Conservation (phyloP, 2,329 filamentous ascomycete species). For the Aphanocladium album region DNA sequence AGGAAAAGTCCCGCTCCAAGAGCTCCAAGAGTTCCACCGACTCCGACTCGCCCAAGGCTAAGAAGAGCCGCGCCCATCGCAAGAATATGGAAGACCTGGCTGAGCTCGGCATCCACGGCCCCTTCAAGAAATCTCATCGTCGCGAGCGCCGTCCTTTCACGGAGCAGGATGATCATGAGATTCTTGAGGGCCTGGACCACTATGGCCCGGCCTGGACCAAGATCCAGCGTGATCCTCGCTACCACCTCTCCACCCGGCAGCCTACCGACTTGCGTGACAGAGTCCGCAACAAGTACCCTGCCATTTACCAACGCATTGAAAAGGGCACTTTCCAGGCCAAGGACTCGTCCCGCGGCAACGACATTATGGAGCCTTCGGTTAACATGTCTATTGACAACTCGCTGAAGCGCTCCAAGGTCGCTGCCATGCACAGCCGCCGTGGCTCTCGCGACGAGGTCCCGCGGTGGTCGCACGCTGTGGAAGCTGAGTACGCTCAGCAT, state of each 20-base stretch:
- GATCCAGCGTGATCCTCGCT: conserved; percentile 56
- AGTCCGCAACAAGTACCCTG: conserved; percentile 59
- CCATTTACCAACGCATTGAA: conserved; percentile 52
- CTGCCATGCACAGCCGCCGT: conserved; percentile 33
- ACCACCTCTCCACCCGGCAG: conserved; percentile 53
- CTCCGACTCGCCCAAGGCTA: conserved; percentile 36
- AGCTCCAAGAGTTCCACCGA: conserved; percentile 23
- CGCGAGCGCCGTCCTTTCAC: conserved; percentile 58
- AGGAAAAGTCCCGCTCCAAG: conserved; percentile 27
- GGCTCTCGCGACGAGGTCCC: conserved; percentile 44
- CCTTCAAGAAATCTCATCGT: conserved; percentile 58
- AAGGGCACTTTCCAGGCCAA: conserved; percentile 47
- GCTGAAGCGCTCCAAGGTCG: conserved; percentile 34
- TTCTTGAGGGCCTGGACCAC: conserved; percentile 52
- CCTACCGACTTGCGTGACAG: conserved; percentile 60
- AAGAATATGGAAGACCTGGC: conserved; percentile 52
- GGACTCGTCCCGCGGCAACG: conserved; percentile 35
- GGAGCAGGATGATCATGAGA: conserved; percentile 57
- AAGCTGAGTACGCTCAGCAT: conserved; percentile 24
- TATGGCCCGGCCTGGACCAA: conserved; percentile 63
- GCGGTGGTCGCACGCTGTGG: conserved; percentile 36
- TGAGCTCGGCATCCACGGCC: conserved; percentile 55
- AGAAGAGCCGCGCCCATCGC: conserved; percentile 50
- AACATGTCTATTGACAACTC: conserved; percentile 45
- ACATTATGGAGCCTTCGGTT: conserved; percentile 47